These are phyloP conservation scores for Hyaloperonospora arabidopsidis DNA, from an alignment of 352 stramenopile species.

Conservation along the genomic window DNA sequence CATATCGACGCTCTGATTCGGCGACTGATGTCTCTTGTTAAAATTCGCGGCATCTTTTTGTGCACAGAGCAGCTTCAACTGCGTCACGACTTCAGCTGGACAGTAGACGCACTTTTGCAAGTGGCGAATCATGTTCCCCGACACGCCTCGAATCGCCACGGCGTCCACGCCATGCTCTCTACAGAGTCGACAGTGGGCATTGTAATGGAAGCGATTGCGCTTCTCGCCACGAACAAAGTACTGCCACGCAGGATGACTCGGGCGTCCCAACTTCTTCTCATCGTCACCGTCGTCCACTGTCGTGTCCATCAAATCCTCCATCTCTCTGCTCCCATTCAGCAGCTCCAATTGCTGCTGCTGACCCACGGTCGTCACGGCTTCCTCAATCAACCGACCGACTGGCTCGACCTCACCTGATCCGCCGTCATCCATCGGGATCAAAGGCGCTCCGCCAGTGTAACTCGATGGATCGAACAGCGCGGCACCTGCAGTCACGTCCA, in stretches of 20 bases:
- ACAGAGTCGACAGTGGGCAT: slow-evolving; percentile 71
- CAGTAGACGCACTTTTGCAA: slow-evolving; percentile 75
- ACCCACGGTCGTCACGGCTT: too few species aligned
- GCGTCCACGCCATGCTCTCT: slow-evolving; percentile 43
- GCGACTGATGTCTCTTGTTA: slow-evolving; percentile 54
- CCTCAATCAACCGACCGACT: too few species aligned
- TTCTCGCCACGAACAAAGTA: slow-evolving; percentile 73
- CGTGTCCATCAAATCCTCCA: slow-evolving; percentile 15
- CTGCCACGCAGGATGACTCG: slow-evolving; percentile 67
- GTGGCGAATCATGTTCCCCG: slow-evolving; percentile 79
- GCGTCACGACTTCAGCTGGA: slow-evolving; percentile 52
- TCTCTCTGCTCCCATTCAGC: not conserved
- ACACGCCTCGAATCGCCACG: slow-evolving; percentile 52
- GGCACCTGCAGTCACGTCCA: slow-evolving; percentile 15
- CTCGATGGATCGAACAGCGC: slow-evolving; percentile 43
- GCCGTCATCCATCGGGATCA: slow-evolving; percentile 22
- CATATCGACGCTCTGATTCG: slow-evolving; percentile 32
- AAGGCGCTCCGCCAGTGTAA: slow-evolving; percentile 37
- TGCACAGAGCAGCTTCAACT: slow-evolving; percentile 56
- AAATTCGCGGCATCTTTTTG: slow-evolving; percentile 68
- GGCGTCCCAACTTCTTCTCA: slow-evolving; percentile 66
- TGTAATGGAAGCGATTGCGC: slow-evolving; percentile 77
- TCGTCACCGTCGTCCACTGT: slow-evolving; percentile 21
- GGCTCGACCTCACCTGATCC: not conserved
- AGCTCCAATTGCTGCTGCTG: too few species aligned